Evolutionary conservation across 164 flowering plant genomes (phyloP), one percentile per base, ranked within the genome.

Genomic region (Platanus orientalis): DNA sequence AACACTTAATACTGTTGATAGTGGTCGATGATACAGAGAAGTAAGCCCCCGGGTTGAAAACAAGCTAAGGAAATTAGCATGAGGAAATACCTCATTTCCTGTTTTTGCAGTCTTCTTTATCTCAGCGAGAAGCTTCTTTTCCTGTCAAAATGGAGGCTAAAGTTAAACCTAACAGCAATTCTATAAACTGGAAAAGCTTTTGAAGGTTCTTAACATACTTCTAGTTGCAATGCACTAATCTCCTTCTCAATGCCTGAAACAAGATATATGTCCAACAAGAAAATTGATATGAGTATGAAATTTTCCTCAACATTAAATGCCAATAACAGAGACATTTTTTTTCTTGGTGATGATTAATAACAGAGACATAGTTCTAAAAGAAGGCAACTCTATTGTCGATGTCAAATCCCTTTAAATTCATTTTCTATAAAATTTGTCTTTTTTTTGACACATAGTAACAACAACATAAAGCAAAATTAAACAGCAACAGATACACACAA

Each of bases 21-120:
- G 19, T 24, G 34, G 3, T 40, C 2, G 9, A 58, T n/a, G 29
- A 26, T 12, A 40, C 2, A 30, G 19, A 11, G n/a, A n/a, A n/a
- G n/a, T n/a, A 23, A 21, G 12, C 2, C 29, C 30, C n/a, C 5
- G 14, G 40, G 16, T n/a, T 34, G 24, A 51, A 6, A 51, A 4
- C n/a, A 11, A n/a, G 24, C 29, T 14, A 42, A 6, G 55, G n/a
- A 60, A 39, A 65, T 17, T 32, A 32, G 61, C 17, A 49, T 27
- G 65, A 44, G 13, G 55, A 61, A 45, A 44, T 60, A 85, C 98
- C 87, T 93, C 98, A 74, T 93, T 93, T 65, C 97, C 97, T 21
- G 92, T 86, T 79, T 93, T 93, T 9, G 98, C 98, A 59, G 88
- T 90, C 77, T 76, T 85, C 79, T 93, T 93, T 64, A 90, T 93